Conservation (phyloP, 805 yeast genomes). For the Nakazawaea ishiwadae region DNA sequence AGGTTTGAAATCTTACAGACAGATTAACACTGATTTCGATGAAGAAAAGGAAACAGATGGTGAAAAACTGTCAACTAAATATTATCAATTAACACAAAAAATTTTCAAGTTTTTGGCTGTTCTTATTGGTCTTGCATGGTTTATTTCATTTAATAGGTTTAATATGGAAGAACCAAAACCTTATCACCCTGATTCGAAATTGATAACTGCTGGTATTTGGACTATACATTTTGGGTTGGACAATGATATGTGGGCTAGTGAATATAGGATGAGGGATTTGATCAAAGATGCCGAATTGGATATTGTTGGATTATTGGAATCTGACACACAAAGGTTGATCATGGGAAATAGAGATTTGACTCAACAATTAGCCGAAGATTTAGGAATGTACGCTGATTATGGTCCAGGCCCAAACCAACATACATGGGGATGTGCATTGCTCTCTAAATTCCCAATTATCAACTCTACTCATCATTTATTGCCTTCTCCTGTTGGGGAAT, state of each 20-base stretch:
- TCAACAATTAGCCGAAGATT: conserved; percentile 84
- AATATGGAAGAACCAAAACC: conserved; percentile 62
- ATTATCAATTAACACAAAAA: conserved; percentile 1
- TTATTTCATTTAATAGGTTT: conserved; percentile 53
- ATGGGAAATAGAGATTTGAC: conserved; percentile 96
- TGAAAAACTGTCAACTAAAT: conserved; percentile 2
- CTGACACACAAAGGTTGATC: conserved; percentile 88
- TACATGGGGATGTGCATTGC: conserved; percentile 94
- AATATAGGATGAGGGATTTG: conserved; percentile 80
- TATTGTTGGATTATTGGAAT: conserved; percentile 84
- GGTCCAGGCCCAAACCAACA: conserved; percentile 98
- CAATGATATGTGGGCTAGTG: conserved; percentile 97
- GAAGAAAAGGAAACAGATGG: background rate
- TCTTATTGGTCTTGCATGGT: conserved; percentile 4
- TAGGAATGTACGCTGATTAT: conserved; percentile 91
- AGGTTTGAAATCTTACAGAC: conserved; percentile 43
- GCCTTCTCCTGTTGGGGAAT: conserved; percentile 96
- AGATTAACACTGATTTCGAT: conserved; percentile 12
- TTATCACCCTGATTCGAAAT: conserved; percentile 60
- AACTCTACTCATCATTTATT: conserved; percentile 85
- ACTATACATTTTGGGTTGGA: conserved; percentile 96
- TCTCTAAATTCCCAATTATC: conserved; percentile 91
- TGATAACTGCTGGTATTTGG: conserved; percentile 96
- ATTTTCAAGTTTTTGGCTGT: conserved; percentile 7
- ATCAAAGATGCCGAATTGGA: conserved; percentile 85